Evolutionary conservation across 2,329 filamentous ascomycete species (phyloP).

Genomic region (Bipolaris bicolor): DNA sequence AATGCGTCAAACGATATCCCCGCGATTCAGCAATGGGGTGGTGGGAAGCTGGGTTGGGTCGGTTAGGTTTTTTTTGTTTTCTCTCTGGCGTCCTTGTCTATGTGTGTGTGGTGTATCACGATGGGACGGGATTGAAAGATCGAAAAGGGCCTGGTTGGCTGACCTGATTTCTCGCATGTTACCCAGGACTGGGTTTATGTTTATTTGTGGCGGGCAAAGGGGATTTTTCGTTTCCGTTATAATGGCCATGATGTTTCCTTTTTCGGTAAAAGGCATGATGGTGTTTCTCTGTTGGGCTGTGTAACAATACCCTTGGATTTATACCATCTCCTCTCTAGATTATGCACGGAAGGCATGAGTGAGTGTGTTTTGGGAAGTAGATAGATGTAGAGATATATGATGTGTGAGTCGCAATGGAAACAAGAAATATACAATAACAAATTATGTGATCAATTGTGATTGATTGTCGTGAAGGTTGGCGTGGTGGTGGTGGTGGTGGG

Average conservation of each 20-base stretch:
- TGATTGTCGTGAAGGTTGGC: neutral
- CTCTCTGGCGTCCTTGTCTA: slow-evolving; percentile 6
- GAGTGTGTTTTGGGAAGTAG: neutral
- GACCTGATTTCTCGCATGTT: slow-evolving; percentile 3
- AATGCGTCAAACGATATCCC: slow-evolving; percentile 11
- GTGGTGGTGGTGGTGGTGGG: neutral
- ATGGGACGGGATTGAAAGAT: neutral
- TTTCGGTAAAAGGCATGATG: neutral
- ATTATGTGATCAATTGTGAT: too few species aligned
- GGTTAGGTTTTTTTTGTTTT: neutral
- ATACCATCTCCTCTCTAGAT: slow-evolving; percentile 17
- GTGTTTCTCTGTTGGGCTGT: neutral
- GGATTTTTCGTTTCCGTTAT: neutral
- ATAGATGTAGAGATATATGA: neutral
- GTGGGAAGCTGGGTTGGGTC: slow-evolving; percentile 9
- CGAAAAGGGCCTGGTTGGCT: slow-evolving; percentile 6
- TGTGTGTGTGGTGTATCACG: neutral
- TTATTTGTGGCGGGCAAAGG: neutral
- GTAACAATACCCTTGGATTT: slow-evolving; percentile 12
- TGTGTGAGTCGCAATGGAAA: neutral
- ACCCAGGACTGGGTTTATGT: neutral
- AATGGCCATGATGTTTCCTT: neutral
- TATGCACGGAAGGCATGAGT: neutral
- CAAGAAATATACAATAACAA: neutral
- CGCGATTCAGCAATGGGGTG: slow-evolving; percentile 8